Percentiles rank a stretch among this genome's conserved stretches.
Conservation (phyloP, 2,329 filamentous ascomycete species). For the Trichoderma hamatum region DNA sequence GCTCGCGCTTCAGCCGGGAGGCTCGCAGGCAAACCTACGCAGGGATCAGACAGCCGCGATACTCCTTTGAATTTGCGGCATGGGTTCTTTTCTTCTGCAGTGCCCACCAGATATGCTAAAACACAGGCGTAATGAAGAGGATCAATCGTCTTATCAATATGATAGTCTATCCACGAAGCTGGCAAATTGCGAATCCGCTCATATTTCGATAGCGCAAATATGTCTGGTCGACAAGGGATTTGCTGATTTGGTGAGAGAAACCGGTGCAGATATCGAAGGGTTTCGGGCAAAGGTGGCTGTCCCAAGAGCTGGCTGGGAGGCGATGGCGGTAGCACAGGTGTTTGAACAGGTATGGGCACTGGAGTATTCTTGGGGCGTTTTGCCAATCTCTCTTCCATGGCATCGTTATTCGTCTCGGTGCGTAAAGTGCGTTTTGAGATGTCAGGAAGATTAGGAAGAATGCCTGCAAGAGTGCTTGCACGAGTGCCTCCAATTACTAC, state of each 20-base stretch:
- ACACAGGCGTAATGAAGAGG: constrained; percentile 36
- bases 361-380: constrained; percentile 20
- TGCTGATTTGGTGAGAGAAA: constrained; percentile 32
- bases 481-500: too few relatives aligned
- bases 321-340: neutral
- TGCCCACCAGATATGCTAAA: constrained; percentile 40
- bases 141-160: constrained; percentile 32
- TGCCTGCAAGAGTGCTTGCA: neutral
- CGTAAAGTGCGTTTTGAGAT: constrained; percentile 11
- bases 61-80: constrained; percentile 20
- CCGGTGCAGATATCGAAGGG: constrained; percentile 33
- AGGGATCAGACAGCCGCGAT: constrained; percentile 35
- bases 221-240: constrained; percentile 32
- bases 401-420: neutral
- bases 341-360: neutral
- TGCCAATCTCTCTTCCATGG: neutral
- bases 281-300: constrained; percentile 14
- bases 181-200: constrained; percentile 36
- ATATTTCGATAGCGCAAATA: constrained; percentile 32
- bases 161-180: constrained; percentile 32
- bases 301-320: neutral
- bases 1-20: constrained; percentile 30
- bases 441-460: neutral
- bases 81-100: constrained; percentile 30
- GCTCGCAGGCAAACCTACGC: constrained; percentile 34